Base-by-base conservation (phyloP, 2,329 filamentous ascomycete genomes). In the Epichloe brachyelytri region DNA sequence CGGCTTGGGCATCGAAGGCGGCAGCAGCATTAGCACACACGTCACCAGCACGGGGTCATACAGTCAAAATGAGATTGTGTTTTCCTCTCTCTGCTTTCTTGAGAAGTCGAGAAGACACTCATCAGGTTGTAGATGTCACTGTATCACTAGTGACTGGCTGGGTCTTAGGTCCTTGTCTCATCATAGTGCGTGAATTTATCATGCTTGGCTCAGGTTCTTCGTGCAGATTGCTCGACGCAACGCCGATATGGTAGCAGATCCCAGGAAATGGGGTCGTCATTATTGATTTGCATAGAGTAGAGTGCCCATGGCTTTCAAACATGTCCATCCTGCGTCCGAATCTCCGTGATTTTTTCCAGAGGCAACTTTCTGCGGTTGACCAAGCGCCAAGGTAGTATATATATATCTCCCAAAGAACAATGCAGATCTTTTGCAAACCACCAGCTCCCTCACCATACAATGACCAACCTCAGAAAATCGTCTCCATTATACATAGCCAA, bases 351-450 rank as follows among this genome's bases (percentile, higher is more conserved):
- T 38, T 12, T 37, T 15, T 38, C 15, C 12, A 38, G 15, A n/a
- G 7, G 3, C n/a, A 36, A 46, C 3, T 8, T 30, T 39, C 37
- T 39, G 15, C 43, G 49, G 17, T 14, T 22, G 19, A 17, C 46
- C 46, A 52, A 36, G 47, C 43, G 43, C 47, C 48, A 34, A 12
- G 33, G 43, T 36, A 11, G 43, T 47, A 30, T 39, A 43, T 38
- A 30, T 10, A 30, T 43, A 7, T 34, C 45, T 34, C 45, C 20
- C 43, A 38, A 46, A 39, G n/a, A 38, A 5, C 40, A 34, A 46
- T 17, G 17, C 48, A 40, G 12, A 36, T 46, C 43, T 43, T 46
- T n/a, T 36, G 36, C 40, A 19, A n/a, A 1, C 14, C 34, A 45
- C 34, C 41, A 36, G 41, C 22, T 17, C 20, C 20, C 15, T 20